Evolutionary conservation across 345 rosid species (phyloP), one percentile per base, ranked within the genome.

Genomic region (Erysimum cheiranthoides): DNA sequence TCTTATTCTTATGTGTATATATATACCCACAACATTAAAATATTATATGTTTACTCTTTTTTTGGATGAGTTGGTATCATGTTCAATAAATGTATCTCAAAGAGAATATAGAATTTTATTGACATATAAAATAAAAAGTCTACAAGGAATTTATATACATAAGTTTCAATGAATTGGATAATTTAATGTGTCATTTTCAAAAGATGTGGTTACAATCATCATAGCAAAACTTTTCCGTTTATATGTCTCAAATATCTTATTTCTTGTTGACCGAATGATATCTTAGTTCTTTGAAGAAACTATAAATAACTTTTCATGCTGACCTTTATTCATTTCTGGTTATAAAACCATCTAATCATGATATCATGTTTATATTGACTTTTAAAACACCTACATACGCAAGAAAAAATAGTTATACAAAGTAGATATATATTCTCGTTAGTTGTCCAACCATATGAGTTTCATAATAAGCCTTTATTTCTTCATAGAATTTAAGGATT

Each of bases 171-270:
- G 14, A 28, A 59, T 12, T 36, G 6, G 11, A 70, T 54, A 54
- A 70, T 62, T 12, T 54, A 70, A 53, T 16, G 66, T 10, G 51
- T 70, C 76, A 25, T 56, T 63, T 69, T 54, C 80, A 56, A 63
- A 70, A 56, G 75, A 63, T 70, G 80, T 77, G 80, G 67, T 39
- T 63, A 70, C 75, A 71, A 70, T 76, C 75, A 76, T 76, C 75
- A 70, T 62, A 53, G 21, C 80, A 53, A 61, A 17, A 53, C 70
- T 43, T 76, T 49, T 68, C 59, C 25, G 18, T 68, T 68, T 76
- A 13, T 10, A 40, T 52, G 68, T 75, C 4, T 21, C 5, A 12
- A 3, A 14, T 53, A 53, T 53, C 13, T 42, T 3, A 64, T 54
- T 45, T 65, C 3, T 56, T 49, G 72, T 65, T 74, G 66, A 65